These are phyloP conservation scores for Anacardium occidentale DNA, from an alignment of 345 rosid genomes.

Conservation along the genomic window DNA sequence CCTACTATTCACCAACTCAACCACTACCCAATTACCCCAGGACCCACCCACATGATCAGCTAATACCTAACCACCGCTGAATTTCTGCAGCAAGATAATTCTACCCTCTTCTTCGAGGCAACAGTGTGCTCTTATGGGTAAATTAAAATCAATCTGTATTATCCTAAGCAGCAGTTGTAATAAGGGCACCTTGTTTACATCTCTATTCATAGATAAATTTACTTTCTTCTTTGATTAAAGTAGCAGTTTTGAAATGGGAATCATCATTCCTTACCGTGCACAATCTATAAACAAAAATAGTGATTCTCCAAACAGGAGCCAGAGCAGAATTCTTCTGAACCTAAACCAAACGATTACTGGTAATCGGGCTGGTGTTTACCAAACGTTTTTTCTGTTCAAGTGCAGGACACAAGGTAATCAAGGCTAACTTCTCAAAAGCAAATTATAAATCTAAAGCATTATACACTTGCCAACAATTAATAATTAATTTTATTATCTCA, in stretches of 20 bases:
- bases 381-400: too few species aligned
- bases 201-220: too few species aligned
- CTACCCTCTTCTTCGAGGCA: background rate
- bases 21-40: background rate
- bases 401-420: background rate
- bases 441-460: background rate
- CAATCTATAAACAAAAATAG: background rate
- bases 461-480: background rate
- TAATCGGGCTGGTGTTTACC: too few species aligned
- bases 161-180: background rate
- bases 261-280: background rate
- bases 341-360: background rate
- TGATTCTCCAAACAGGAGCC: background rate
- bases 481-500: constrained; percentile 12
- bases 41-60: constrained; percentile 11
- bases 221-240: too few species aligned
- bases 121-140: background rate
- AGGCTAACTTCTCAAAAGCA: background rate
- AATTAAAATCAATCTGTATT: background rate
- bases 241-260: background rate
- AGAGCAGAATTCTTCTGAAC: background rate
- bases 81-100: background rate
- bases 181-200: background rate
- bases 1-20: constrained; percentile 14
- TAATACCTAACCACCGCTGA: constrained; percentile 9